These are phyloP conservation scores for Saccharum officinarum DNA, from an alignment of 176 grass and related monocot genomes.

Conservation along the genomic window DNA sequence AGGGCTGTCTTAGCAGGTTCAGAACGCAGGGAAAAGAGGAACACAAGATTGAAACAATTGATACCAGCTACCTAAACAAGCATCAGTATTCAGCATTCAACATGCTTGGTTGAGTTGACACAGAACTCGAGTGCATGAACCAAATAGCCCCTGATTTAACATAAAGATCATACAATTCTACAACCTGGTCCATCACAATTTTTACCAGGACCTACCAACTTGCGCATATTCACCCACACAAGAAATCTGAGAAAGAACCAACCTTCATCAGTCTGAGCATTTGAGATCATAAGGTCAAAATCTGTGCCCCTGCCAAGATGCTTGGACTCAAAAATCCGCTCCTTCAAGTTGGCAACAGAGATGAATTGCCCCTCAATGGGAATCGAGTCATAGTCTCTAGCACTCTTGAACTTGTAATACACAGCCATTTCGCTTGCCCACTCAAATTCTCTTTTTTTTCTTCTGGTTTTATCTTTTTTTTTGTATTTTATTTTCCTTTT, in stretches of 20 bases:
- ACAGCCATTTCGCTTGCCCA: constrained; percentile 75
- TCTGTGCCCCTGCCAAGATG: constrained; percentile 96
- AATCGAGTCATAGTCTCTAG: constrained; percentile 93
- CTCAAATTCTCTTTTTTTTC: constrained; percentile 15
- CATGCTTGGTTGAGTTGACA: not conserved
- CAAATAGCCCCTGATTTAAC: constrained; percentile 3
- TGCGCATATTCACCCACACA: constrained; percentile 10
- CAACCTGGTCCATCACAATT: not conserved
- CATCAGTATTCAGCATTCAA: not conserved
- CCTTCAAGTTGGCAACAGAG: constrained; percentile 93
- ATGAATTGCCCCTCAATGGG: constrained; percentile 96
- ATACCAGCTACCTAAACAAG: constrained; percentile 8
- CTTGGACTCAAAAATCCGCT: constrained; percentile 96
- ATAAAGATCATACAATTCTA: constrained; percentile 23
- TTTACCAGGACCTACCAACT: constrained; percentile 2
- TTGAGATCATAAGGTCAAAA: constrained; percentile 96
- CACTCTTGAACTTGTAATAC: constrained; percentile 99
- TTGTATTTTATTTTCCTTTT: not conserved
- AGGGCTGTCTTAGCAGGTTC: constrained; percentile 6
- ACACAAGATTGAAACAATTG: not conserved
- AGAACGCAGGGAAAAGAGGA: not conserved
- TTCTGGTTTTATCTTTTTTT: constrained; percentile 47
- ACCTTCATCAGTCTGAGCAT: constrained; percentile 98
- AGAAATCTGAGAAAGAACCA: constrained; percentile 56
- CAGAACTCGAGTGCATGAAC: not conserved